These are phyloP conservation scores for Tetracentron sinense DNA, from an alignment of 164 flowering plant genomes.

Conservation along the genomic window DNA sequence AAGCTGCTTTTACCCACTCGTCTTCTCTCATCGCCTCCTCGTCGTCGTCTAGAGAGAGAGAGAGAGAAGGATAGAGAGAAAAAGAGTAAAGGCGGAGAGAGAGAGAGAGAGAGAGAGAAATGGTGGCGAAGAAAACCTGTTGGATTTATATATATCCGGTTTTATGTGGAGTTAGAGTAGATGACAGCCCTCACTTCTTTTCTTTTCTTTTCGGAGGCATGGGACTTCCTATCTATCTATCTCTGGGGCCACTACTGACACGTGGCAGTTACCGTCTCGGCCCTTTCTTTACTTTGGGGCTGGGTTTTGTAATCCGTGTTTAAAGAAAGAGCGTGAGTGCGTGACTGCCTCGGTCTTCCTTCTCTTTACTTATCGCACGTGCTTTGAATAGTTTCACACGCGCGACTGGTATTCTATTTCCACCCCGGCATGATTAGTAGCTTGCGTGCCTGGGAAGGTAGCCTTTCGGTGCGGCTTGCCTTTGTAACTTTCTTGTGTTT, in stretches of 20 bases:
- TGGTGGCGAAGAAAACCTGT: constrained; percentile 12
- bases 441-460: too few relatives aligned
- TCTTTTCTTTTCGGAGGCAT: neutral
- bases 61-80: neutral
- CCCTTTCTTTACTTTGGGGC: neutral
- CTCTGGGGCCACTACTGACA: neutral
- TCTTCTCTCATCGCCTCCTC: constrained; percentile 29
- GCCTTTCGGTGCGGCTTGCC: too few relatives aligned
- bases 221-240: neutral
- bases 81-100: constrained; percentile 4
- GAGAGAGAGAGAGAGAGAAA: constrained; percentile 3
- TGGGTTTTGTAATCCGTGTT: neutral
- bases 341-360: too few relatives aligned
- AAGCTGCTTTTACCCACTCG: constrained; percentile 47
- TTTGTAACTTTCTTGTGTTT: too few relatives aligned
- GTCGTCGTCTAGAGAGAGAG: neutral
- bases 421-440: too few relatives aligned
- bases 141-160: constrained; percentile 6
- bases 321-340: neutral
- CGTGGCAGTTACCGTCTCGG: neutral
- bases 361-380: too few relatives aligned
- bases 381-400: too few relatives aligned
- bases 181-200: constrained; percentile 10
- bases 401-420: too few relatives aligned
- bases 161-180: constrained; percentile 21